phyloP scores from a whole-genome alignment of 805 yeast species.

The Saccharomyces jurei region DNA sequence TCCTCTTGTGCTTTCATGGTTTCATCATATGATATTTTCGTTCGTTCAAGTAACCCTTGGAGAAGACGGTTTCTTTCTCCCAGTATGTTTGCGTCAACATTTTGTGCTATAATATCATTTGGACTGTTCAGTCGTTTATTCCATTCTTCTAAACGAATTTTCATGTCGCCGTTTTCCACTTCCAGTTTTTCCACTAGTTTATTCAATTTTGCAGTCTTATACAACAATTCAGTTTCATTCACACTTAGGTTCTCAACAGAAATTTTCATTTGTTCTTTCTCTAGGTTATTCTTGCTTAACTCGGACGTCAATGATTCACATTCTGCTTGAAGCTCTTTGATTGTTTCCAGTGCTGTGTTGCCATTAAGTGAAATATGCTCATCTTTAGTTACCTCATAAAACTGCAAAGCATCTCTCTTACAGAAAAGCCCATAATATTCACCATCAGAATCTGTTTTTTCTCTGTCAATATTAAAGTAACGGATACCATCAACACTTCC shows the following conservation, averaged over 20 bases:
- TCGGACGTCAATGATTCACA: constrained; percentile 23
- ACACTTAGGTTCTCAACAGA: constrained; percentile 18
- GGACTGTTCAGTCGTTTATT: constrained; percentile 23
- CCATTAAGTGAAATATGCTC: not conserved
- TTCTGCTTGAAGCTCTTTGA: constrained; percentile 41
- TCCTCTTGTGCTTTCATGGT: constrained; percentile 5
- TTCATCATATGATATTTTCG: constrained; percentile 6
- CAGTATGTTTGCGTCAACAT: constrained; percentile 13
- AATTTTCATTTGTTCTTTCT: constrained; percentile 7
- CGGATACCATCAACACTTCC: constrained; percentile 57
- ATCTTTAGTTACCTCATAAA: not conserved
- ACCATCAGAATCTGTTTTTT: not conserved
- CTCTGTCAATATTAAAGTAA: constrained; percentile 43
- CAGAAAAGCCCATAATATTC: not conserved
- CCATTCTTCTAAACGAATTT: constrained; percentile 27
- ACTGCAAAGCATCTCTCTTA: not conserved
- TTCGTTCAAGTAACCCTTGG: not conserved
- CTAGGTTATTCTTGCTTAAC: constrained; percentile 10
- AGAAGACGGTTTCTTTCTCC: constrained; percentile 2
- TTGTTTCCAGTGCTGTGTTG: constrained; percentile 24
- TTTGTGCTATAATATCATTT: constrained; percentile 28
- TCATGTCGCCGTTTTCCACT: constrained; percentile 40
- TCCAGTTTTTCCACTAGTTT: constrained; percentile 29
- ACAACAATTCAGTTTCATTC: constrained; percentile 1
- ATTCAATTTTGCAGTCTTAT: constrained; percentile 28